Base-by-base conservation (phyloP, 176 grass and related monocot genomes). In the Rhynchospora pubera region DNA sequence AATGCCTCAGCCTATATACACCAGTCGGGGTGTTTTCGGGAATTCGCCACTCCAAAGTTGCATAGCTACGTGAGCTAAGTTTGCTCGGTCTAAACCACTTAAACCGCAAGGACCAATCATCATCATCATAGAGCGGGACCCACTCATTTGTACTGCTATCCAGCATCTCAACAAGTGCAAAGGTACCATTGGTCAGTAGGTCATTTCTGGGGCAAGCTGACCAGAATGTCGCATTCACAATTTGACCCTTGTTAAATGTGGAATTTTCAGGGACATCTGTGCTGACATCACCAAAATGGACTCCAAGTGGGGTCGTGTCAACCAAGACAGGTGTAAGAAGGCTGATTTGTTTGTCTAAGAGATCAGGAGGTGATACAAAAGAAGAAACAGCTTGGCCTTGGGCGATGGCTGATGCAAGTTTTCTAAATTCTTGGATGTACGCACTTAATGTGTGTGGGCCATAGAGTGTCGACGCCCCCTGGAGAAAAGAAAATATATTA, bases 181-280 rank as follows among this genome's bases (percentile, higher is more conserved):
- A 98, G 10, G 92, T 98, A 23, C 90, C 90, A 2, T 94, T 83
- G 1, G 87, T 94, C 19, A 94, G 68, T 62, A 98, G 90, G 79
- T 98, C 96, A 28, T 98, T 98, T 85, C 96, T 90, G 45, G 96
- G 96, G 56, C 96, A 98, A 24, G 96, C 92, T 34, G 92, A 93
- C 89, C 91, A 84, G 75, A 98, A 98, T 45, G 95, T 97, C 65
- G 92, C 92, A 30, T 84, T 91, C 82, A 93, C 95, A 57, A 56
- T 85, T 56, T 82, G 85, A 15, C 92, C 90, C 26, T 87, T 92
- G 13, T 74, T 86, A 79, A 98, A 98, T 39, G 79, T 88, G 14
- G 88, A 94, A 73, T 86, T 93, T 79, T 84, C 70, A 16, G 92
- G 89, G 66, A 98, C 85, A 61, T 98, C 92, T 11, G 81, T 68